These are phyloP conservation scores for Kondoa malvinella DNA, from an alignment of 768 basidiomycete species.

Conservation along the genomic window DNA sequence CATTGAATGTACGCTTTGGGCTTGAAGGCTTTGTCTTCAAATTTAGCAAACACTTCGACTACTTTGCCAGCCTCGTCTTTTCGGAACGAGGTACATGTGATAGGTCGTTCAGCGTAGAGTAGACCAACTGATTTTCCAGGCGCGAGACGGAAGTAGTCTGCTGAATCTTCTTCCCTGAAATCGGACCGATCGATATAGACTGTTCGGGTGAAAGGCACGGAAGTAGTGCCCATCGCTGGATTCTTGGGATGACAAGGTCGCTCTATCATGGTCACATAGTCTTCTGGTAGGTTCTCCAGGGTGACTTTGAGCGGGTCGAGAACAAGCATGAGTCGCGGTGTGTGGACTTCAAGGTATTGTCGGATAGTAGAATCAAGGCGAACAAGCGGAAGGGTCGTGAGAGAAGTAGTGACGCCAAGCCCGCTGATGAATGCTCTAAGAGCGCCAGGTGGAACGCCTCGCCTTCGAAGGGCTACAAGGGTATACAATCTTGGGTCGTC, in stretches of 20 bases:
- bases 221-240: slow-evolving; percentile 62
- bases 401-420: slow-evolving; percentile 77
- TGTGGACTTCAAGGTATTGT: slow-evolving; percentile 71
- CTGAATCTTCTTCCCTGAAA: slow-evolving; percentile 67
- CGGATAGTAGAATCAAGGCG: slow-evolving; percentile 83
- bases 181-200: slow-evolving; percentile 87
- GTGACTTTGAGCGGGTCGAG: slow-evolving; percentile 74
- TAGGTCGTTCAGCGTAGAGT: slow-evolving; percentile 78
- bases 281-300: slow-evolving; percentile 76
- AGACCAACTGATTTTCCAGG: slow-evolving; percentile 95
- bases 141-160: slow-evolving; percentile 93
- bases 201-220: slow-evolving; percentile 67
- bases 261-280: slow-evolving; percentile 62
- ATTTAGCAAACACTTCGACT: slow-evolving; percentile 54
- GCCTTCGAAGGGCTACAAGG: slow-evolving; percentile 79
- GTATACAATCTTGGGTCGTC: slow-evolving; percentile 96
- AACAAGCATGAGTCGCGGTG: slow-evolving; percentile 79
- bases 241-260: slow-evolving; percentile 91
- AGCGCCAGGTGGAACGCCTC: slow-evolving; percentile 92
- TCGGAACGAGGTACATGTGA: slow-evolving; percentile 81
- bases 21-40: slow-evolving; percentile 31
- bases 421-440: slow-evolving; percentile 80
- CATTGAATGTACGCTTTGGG: slow-evolving; percentile 88
- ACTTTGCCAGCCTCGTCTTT: slow-evolving; percentile 57
- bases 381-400: slow-evolving; percentile 63